Evolutionary conservation across 2,329 filamentous ascomycete species (phyloP), one percentile per base, ranked within the genome.

Genomic region (Raffaelea arxii): DNA sequence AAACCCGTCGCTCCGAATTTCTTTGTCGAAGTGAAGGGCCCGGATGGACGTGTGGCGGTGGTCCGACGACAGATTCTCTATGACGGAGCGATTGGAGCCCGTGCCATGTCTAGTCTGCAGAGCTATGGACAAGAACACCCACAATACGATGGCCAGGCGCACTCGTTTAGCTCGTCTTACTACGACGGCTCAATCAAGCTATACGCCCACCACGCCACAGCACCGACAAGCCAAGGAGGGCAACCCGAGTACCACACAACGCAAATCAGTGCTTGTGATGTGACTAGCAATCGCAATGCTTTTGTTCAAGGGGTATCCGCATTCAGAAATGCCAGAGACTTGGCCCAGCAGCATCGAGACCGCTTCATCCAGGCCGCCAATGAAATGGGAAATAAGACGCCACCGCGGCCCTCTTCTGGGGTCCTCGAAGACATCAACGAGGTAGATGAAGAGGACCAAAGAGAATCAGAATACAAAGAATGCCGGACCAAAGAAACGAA

Each of bases 171-270:
- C 36, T 61, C 62, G 4, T 67, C 51, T 2, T 70, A 70, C 49
- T 54, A 65, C 37, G 46, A 46, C 44, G 63, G 65, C 38, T 11
- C 2, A 11, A 64, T 72, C n/a, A 51, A 59, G 50, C 49, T 70
- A 41, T 69, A 63, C 48, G 58, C 65, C 43, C 61, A 62, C 52
- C 59, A 70, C 50, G 21, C 55, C 44, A 62, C 58, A 16, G 56
- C 56, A 40, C 61, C 65, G 41, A 53, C 46, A 11, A 55, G 21
- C 21, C 48, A 56, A 42, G 59, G 52, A 51, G 59, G 50, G 53
- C 61, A 42, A 41, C 62, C 61, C 6, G 60, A 62, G 55, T 71
- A 70, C 55, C 58, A 69, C 41, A 71, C 69, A 62, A 66, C 62
- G 10, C 52, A 62, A 45, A 4, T 68, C 2, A 46, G 49, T 0